A percentile compares a stretch with the other conserved stretches of the same genome.
Conservation (phyloP, 371 early-diverging fungal genomes). For the Batrachochytrium dendrobatidis region DNA sequence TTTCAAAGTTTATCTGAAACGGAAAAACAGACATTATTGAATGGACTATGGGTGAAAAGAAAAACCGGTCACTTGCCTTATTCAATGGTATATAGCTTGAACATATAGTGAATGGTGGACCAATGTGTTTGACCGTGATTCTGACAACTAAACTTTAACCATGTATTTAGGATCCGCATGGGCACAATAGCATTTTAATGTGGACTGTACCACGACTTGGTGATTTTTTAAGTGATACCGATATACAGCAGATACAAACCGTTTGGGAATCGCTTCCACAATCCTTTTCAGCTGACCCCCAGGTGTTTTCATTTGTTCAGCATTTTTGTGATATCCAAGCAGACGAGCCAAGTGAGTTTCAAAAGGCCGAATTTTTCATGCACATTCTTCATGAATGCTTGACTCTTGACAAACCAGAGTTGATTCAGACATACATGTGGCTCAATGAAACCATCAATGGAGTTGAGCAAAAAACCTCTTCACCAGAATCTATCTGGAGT, state of each 20-base stretch:
- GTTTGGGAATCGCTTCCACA: conserved; percentile 14
- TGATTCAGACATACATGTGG: conserved; percentile 19
- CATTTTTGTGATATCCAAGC: conserved; percentile 18
- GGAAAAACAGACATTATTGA: conserved; percentile 19
- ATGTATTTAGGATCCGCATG: too few species aligned
- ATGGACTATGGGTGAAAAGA: conserved; percentile 40
- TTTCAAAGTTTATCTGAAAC: conserved; percentile 22
- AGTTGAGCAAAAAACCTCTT: not conserved
- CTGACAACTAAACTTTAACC: too few species aligned
- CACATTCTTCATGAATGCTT: conserved; percentile 25
- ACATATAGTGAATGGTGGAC: too few species aligned
- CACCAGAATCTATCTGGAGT: too few species aligned
- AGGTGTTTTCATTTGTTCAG: conserved; percentile 20
- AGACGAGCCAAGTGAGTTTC: not conserved
- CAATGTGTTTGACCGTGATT: too few species aligned
- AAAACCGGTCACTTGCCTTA: conserved; percentile 33
- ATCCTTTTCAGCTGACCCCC: conserved; percentile 25
- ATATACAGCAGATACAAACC: not conserved
- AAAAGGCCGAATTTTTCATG: conserved; percentile 7
- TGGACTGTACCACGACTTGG: too few species aligned
- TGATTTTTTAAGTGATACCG: too few species aligned
- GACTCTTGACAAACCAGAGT: conserved; percentile 22
- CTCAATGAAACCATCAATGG: conserved; percentile 12
- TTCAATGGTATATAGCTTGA: conserved; percentile 15
- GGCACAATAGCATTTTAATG: too few species aligned